Conservation (phyloP, 2,329 filamentous ascomycete species). For the Epichloe hybrida region DNA sequence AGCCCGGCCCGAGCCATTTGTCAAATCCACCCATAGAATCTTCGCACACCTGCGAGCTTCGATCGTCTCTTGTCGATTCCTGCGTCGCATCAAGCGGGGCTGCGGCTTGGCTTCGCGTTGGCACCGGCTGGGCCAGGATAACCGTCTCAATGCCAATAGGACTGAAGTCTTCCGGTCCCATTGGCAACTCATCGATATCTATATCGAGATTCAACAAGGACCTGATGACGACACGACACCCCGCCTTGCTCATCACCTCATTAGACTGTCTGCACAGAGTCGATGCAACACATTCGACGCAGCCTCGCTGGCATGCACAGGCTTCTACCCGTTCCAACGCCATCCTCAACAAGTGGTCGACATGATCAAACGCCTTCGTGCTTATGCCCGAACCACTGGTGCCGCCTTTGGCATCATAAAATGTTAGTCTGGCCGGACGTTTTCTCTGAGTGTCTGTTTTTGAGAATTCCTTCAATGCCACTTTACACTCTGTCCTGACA, state of each 20-base stretch:
- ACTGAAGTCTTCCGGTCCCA: slow-evolving; percentile 61
- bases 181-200: slow-evolving; percentile 71
- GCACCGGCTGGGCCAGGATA: slow-evolving; percentile 56
- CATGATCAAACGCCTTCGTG: slow-evolving; percentile 85
- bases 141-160: slow-evolving; percentile 73
- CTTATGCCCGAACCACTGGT: slow-evolving; percentile 72
- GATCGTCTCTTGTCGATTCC: background rate
- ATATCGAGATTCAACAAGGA: slow-evolving; percentile 63
- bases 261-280: slow-evolving; percentile 78
- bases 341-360: slow-evolving; percentile 63
- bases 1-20: slow-evolving; percentile 7
- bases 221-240: slow-evolving; percentile 68
- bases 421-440: slow-evolving; percentile 74
- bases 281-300: slow-evolving; percentile 78
- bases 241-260: slow-evolving; percentile 86
- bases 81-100: background rate
- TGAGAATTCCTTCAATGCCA: slow-evolving; percentile 74
- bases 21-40: slow-evolving; percentile 15
- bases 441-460: slow-evolving; percentile 57
- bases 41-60: slow-evolving; percentile 11
- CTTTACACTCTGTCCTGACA: slow-evolving; percentile 89
- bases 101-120: slow-evolving; percentile 7
- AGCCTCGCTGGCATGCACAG: slow-evolving; percentile 69
- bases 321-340: slow-evolving; percentile 63
- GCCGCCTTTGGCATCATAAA: slow-evolving; percentile 91